Evolutionary conservation across 768 basidiomycete species (phyloP).

Genomic region (Boletus speciosus): DNA sequence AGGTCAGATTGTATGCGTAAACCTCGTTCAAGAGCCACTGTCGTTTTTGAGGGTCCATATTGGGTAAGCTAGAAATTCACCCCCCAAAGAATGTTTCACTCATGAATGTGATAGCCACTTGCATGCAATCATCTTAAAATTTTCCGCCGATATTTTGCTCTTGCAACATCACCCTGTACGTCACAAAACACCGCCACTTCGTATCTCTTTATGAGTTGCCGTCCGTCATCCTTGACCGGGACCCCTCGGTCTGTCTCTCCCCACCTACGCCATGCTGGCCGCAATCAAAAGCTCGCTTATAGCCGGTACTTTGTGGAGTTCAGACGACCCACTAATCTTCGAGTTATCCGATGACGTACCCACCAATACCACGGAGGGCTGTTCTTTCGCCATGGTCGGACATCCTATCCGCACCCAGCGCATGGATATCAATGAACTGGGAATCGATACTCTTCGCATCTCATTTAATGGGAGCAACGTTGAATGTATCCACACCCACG

Average conservation of each 20-base stretch:
- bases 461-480: slow-evolving; percentile 14
- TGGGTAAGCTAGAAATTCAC: slow-evolving; percentile 12
- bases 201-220: slow-evolving; percentile 18
- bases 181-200: background rate
- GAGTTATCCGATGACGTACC: slow-evolving; percentile 16
- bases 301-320: slow-evolving; percentile 15
- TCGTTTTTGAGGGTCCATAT: slow-evolving; percentile 13
- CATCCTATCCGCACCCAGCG: background rate
- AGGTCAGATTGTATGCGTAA: slow-evolving; percentile 18
- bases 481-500: background rate
- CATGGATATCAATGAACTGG: background rate
- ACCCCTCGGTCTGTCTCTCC: background rate
- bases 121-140: slow-evolving; percentile 13
- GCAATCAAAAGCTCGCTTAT: slow-evolving; percentile 6
- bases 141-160: slow-evolving; percentile 10
- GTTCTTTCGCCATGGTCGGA: slow-evolving; percentile 16
- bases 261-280: slow-evolving; percentile 15
- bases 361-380: background rate
- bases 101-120: slow-evolving; percentile 7
- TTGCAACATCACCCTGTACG: slow-evolving; percentile 1
- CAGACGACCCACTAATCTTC: background rate
- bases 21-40: slow-evolving; percentile 13
- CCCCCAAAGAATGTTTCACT: background rate
- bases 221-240: slow-evolving; percentile 5
- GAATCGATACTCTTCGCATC: slow-evolving; percentile 8